Evolutionary conservation across 805 yeast genomes (phyloP).

Genomic region (Priceomyces melissophilus): DNA sequence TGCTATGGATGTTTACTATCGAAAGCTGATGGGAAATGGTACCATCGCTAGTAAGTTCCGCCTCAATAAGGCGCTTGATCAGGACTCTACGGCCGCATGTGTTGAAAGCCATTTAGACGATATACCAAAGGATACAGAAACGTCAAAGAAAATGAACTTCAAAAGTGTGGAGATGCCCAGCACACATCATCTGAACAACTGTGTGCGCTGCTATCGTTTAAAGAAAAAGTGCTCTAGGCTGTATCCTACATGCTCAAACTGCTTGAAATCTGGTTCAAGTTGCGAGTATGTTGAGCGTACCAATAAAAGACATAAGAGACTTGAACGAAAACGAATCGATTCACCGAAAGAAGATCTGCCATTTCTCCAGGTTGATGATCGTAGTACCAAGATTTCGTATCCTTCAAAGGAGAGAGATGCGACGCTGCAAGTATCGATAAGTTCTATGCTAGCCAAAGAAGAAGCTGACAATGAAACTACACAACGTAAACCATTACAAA

Average conservation of each 20-base stretch:
- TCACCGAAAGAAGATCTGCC: conserved; percentile 2
- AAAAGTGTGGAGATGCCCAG: conserved; percentile 8
- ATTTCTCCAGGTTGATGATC: conserved; percentile 3
- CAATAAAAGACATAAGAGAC: conserved; percentile 21
- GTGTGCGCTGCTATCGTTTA: conserved; percentile 38
- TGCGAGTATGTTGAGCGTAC: conserved; percentile 37
- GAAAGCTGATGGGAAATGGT: conserved; percentile 38
- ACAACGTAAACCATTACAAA: conserved; percentile 3
- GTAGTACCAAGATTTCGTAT: too few species aligned
- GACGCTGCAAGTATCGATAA: conserved; percentile 14
- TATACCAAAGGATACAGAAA: background rate
- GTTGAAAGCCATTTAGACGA: background rate
- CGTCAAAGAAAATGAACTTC: background rate
- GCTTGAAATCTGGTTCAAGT: conserved; percentile 30
- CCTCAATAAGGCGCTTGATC: conserved; percentile 1
- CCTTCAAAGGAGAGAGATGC: too few species aligned
- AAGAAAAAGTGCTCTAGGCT: conserved; percentile 41
- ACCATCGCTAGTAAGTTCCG: conserved; percentile 36
- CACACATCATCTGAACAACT: conserved; percentile 35
- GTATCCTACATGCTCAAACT: conserved; percentile 36
- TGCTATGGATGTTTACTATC: conserved; percentile 34
- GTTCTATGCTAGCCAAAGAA: conserved; percentile 19
- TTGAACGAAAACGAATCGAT: background rate
- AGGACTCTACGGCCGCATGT: background rate
- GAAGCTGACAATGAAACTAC: conserved; percentile 1